These are phyloP conservation scores for Pholiota microspora DNA, from an alignment of 768 basidiomycete species.

Conservation along the genomic window DNA sequence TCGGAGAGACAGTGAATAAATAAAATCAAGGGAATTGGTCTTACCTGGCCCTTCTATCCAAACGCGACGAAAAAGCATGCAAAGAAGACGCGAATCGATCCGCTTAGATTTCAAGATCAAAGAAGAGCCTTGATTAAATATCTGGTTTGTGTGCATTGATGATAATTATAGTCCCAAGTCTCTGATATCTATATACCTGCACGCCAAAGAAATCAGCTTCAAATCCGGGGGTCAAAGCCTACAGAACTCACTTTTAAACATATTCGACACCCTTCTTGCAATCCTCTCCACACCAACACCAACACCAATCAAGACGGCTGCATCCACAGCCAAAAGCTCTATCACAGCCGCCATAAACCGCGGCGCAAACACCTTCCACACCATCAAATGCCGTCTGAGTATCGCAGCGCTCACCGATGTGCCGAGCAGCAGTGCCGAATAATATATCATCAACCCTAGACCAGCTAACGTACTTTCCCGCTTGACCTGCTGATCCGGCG, in stretches of 20 bases:
- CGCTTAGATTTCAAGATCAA: too few relatives aligned
- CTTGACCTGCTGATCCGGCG: slow-evolving; percentile 30
- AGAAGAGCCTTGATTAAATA: too few relatives aligned
- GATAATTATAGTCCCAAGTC: too few relatives aligned
- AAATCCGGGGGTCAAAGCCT: not conserved
- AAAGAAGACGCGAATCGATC: too few relatives aligned
- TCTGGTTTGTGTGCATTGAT: too few relatives aligned
- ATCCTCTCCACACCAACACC: slow-evolving; percentile 54
- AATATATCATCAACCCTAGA: slow-evolving; percentile 71
- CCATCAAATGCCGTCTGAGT: slow-evolving; percentile 87
- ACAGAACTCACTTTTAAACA: slow-evolving; percentile 8
- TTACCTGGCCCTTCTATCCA: too few relatives aligned
- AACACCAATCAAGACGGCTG: slow-evolving; percentile 62
- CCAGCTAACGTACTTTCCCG: slow-evolving; percentile 48
- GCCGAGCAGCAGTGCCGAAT: slow-evolving; percentile 60
- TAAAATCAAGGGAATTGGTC: too few relatives aligned
- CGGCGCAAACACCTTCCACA: slow-evolving; percentile 99
- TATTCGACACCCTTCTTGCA: slow-evolving; percentile 14
- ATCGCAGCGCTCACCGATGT: slow-evolving; percentile 72
- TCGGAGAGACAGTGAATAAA: too few relatives aligned
- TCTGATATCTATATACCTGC: not conserved
- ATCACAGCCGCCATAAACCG: slow-evolving; percentile 81
- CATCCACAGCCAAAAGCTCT: slow-evolving; percentile 68
- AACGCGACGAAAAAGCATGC: too few relatives aligned
- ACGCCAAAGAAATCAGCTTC: not conserved